Evolutionary conservation across 148 eudicot species (phyloP).

Genomic region (Arctostaphylos glauca): DNA sequence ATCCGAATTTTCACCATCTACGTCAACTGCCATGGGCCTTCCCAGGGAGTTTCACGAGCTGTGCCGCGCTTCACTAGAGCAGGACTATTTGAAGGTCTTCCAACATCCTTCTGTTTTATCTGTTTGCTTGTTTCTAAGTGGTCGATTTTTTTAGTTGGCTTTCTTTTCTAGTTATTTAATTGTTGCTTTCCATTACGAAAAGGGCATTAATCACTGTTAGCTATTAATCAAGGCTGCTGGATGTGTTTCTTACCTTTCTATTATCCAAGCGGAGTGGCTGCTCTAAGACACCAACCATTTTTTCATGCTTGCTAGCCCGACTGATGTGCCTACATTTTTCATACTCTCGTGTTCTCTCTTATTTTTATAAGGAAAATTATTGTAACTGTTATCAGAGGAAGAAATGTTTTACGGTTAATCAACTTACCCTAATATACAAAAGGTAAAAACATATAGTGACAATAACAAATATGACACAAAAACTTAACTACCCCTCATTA

Average conservation of each 20-base stretch:
- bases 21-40: slow-evolving; percentile 91
- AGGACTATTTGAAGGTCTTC: slow-evolving; percentile 73
- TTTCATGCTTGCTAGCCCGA: neutral
- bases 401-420: too few relatives aligned
- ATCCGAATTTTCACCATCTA: slow-evolving; percentile 92
- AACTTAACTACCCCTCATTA: too few relatives aligned
- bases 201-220: neutral
- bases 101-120: neutral
- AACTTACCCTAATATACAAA: too few relatives aligned
- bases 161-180: neutral
- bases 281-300: neutral
- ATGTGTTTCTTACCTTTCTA: neutral
- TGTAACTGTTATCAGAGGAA: too few relatives aligned
- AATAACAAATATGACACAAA: too few relatives aligned
- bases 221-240: neutral
- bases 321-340: neutral
- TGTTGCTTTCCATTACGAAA: neutral
- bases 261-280: neutral
- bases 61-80: slow-evolving; percentile 76
- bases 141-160: neutral
- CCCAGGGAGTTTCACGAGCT: slow-evolving; percentile 97
- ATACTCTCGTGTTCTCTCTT: neutral
- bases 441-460: too few relatives aligned
- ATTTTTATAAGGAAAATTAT: neutral
- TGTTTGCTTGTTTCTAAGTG: slow-evolving; percentile 3